Evolutionary conservation across 2,329 filamentous ascomycete species (phyloP).

Genomic region (Periglandula ipomoeae): DNA sequence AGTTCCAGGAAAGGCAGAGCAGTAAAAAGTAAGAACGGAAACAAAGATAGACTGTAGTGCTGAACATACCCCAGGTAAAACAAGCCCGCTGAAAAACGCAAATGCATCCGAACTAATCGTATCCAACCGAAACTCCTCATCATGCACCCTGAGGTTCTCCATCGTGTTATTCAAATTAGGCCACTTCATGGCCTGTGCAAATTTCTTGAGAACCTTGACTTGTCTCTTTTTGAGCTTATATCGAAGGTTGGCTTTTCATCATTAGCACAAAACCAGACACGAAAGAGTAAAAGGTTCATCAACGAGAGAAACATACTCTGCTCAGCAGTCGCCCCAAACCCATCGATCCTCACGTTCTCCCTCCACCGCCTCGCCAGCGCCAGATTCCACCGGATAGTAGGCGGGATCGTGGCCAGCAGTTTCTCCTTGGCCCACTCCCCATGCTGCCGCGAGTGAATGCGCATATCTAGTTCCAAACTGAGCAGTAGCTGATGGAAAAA

Average conservation of each 20-base stretch:
- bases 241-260: slow-evolving; percentile 44
- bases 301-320: slow-evolving; percentile 30
- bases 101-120: slow-evolving; percentile 60
- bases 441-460: slow-evolving; percentile 56
- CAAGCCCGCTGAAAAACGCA: slow-evolving; percentile 68
- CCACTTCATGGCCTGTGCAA: slow-evolving; percentile 68
- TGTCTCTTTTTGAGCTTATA: slow-evolving; percentile 58
- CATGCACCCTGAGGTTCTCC: slow-evolving; percentile 50
- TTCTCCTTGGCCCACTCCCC: slow-evolving; percentile 55
- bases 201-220: slow-evolving; percentile 57
- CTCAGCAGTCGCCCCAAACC: slow-evolving; percentile 43
- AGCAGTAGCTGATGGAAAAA: slow-evolving; percentile 74
- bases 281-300: not conserved
- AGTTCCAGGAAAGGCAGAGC: not conserved
- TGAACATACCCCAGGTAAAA: slow-evolving; percentile 55
- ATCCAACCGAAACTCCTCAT: slow-evolving; percentile 48
- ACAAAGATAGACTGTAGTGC: not conserved
- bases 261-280: not conserved
- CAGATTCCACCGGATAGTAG: slow-evolving; percentile 62
- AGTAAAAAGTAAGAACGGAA: not conserved
- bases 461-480: slow-evolving; percentile 60
- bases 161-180: slow-evolving; percentile 60
- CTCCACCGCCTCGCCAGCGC: slow-evolving; percentile 67
- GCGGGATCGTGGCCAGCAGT: slow-evolving; percentile 55
- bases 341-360: slow-evolving; percentile 59